A percentile compares a stretch with the other conserved stretches of the same genome.
Conservation (phyloP, 129 eudicot species). For the Cynara cardunculus region DNA sequence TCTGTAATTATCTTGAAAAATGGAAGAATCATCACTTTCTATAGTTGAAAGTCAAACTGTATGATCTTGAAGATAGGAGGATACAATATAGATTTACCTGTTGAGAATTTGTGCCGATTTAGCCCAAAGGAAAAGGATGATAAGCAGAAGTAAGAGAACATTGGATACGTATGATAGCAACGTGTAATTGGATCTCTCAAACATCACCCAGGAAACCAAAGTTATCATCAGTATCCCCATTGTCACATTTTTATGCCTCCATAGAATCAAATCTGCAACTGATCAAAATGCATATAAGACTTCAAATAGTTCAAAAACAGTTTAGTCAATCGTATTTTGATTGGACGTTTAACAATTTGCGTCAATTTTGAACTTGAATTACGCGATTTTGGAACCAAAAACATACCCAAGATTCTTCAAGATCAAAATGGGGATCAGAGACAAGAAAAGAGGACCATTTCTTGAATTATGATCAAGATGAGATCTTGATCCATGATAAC, state of each 20-base stretch:
- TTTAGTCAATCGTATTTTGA: background rate
- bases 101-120: conserved; percentile 82
- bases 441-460: background rate
- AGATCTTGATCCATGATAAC: conserved; percentile 5
- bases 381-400: background rate
- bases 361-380: background rate
- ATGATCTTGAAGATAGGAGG: conserved; percentile 9
- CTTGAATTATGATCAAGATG: conserved; percentile 18
- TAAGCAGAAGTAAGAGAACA: conserved; percentile 72
- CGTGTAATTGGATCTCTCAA: conserved; percentile 81
- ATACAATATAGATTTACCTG: conserved; percentile 39
- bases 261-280: conserved; percentile 91
- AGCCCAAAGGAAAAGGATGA: conserved; percentile 84
- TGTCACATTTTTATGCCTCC: conserved; percentile 66
- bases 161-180: conserved; percentile 61
- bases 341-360: background rate
- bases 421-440: background rate
- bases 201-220: conserved; percentile 69
- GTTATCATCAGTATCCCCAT: conserved; percentile 43
- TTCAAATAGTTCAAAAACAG: background rate
- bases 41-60: conserved; percentile 6
- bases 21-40: background rate
- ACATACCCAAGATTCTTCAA: conserved; percentile 2
- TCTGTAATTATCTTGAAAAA: background rate
- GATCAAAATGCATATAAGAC: conserved; percentile 26